phyloP scores from a whole-genome alignment of 2,329 filamentous ascomycete genomes.

The Hyphodiscus sp. region DNA sequence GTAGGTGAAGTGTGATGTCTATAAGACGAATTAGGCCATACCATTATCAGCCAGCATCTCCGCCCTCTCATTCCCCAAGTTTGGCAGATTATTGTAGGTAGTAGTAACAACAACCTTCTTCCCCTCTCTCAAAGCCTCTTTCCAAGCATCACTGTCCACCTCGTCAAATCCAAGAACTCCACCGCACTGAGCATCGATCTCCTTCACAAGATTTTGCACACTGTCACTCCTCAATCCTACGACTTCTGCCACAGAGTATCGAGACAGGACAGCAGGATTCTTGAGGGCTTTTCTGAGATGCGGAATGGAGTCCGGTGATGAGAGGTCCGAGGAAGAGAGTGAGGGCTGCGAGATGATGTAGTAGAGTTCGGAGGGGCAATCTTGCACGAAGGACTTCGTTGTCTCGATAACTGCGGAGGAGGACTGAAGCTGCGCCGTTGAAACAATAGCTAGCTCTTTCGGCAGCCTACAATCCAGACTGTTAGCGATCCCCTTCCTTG shows the following conservation, averaged over 20 bases:
- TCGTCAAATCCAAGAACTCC: conserved; percentile 3
- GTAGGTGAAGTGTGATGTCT: background rate
- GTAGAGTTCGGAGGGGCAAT: conserved; percentile 70
- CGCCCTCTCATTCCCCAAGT: conserved; percentile 13
- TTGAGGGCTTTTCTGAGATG: conserved; percentile 35
- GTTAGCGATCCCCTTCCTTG: background rate
- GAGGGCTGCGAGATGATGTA: conserved; percentile 73
- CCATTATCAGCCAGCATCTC: conserved; percentile 44
- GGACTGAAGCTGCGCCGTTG: conserved; percentile 19
- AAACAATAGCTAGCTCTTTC: conserved; percentile 4
- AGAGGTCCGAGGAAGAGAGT: conserved; percentile 63
- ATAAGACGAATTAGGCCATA: conserved; percentile 21
- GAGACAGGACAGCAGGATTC: conserved; percentile 13
- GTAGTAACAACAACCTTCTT: conserved; percentile 33
- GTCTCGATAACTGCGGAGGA: conserved; percentile 14
- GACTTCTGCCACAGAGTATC: conserved; percentile 47
- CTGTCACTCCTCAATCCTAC: conserved; percentile 39
- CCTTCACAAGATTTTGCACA: conserved; percentile 35
- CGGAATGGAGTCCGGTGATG: conserved; percentile 41
- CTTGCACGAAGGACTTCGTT: conserved; percentile 43
- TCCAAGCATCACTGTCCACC: background rate
- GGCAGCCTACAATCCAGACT: conserved; percentile 10
- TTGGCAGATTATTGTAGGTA: conserved; percentile 35
- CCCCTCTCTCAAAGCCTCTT: background rate
- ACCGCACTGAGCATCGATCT: conserved; percentile 43